Percentiles rank a stretch among this genome's conserved stretches.
These are phyloP conservation scores for Salvia sclarea DNA, from an alignment of 305 asterid species.

Conservation along the genomic window DNA sequence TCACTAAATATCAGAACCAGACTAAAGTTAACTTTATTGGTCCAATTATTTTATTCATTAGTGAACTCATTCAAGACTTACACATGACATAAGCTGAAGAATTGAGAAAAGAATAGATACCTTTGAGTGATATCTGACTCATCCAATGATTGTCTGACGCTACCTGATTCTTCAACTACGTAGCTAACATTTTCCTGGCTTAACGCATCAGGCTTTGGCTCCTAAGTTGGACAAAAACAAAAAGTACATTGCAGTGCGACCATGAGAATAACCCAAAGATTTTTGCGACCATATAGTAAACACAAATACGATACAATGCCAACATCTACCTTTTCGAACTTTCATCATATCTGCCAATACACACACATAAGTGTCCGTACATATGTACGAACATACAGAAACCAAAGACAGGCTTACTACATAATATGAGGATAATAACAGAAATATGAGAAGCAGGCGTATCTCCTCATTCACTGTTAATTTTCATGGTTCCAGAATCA, in stretches of 20 bases:
- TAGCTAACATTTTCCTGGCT: conserved; percentile 55
- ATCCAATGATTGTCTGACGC: conserved; percentile 45
- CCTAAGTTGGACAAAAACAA: conserved; percentile 46
- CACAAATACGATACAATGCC: background rate
- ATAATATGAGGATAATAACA: conserved; percentile 1
- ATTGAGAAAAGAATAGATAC: conserved; percentile 34
- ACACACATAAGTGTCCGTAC: background rate
- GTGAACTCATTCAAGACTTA: conserved; percentile 18
- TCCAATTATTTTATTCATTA: background rate
- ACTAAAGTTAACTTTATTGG: conserved; percentile 22
- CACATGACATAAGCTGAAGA: conserved; percentile 25
- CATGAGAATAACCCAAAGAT: background rate
- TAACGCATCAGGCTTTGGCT: conserved; percentile 41
- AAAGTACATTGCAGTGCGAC: background rate
- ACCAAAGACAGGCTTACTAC: background rate
- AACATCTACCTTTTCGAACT: conserved; percentile 1
- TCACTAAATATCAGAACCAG: conserved; percentile 22
- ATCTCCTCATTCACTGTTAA: conserved; percentile 23
- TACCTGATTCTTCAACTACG: conserved; percentile 49
- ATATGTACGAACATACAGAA: background rate
- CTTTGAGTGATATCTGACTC: conserved; percentile 54
- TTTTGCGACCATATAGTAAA: no score
- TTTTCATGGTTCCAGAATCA: background rate
- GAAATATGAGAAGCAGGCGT: conserved; percentile 6
- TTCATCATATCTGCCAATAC: background rate